Conservation (phyloP, 1,139 yeast species). For the Pneumocystis wakefieldiae region DNA sequence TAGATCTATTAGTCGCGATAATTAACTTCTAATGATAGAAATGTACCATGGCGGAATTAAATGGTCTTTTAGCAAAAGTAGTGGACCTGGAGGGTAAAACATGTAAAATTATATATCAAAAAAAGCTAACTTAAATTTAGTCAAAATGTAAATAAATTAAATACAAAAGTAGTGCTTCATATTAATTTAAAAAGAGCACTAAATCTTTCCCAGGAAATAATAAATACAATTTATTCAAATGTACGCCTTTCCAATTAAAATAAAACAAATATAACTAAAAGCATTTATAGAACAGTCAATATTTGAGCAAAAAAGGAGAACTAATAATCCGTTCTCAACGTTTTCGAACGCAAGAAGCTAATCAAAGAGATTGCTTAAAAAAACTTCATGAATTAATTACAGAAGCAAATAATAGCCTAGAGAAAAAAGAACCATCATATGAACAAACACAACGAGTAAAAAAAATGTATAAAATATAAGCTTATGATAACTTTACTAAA, state of each 20-base stretch:
- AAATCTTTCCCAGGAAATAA: no score
- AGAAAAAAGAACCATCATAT: neutral
- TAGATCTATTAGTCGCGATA: no score
- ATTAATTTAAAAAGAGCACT: no score
- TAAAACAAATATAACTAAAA: no score
- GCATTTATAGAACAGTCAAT: neutral
- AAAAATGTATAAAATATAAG: neutral
- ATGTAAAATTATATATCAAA: neutral
- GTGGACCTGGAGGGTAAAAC: constrained; percentile 1
- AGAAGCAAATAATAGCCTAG: neutral
- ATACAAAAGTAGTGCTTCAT: neutral
- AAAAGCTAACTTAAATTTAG: neutral
- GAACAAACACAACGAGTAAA: neutral
- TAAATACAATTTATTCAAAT: no score
- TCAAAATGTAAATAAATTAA: neutral
- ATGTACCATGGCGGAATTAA: neutral
- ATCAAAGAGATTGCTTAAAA: neutral
- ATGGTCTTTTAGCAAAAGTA: neutral
- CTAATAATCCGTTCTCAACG: neutral
- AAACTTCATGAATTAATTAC: neutral
- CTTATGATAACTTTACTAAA: neutral
- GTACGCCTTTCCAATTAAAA: no score
- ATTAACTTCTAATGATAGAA: no score
- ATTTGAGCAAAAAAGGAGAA: neutral
- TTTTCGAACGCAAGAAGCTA: neutral